Percentiles rank a stretch among this genome's conserved stretches.
phyloP scores from a whole-genome alignment of 139 green algal genomes.

The Chlamydomonas sp. region DNA sequence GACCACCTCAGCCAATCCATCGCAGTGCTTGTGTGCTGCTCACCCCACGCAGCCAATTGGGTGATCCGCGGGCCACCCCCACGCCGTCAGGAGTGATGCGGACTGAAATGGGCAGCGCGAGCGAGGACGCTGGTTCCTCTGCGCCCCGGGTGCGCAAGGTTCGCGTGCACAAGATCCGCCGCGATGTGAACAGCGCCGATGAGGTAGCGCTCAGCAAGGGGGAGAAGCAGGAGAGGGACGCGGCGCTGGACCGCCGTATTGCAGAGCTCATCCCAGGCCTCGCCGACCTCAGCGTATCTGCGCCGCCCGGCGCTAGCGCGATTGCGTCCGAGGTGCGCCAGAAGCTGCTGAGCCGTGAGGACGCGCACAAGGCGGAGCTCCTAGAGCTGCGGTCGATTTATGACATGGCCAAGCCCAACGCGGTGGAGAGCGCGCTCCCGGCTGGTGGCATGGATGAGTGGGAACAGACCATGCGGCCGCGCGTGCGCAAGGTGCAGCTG shows the following conservation, averaged over 20 bases:
- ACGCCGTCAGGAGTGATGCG: too few relatives aligned
- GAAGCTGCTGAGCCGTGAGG: constrained; percentile 18
- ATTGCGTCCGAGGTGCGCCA: constrained; percentile 14
- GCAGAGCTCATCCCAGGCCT: constrained; percentile 44
- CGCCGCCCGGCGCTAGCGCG: neutral
- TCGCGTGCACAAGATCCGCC: too few relatives aligned
- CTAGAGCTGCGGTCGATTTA: constrained; percentile 40
- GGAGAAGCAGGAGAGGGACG: neutral
- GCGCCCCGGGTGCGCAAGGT: too few relatives aligned
- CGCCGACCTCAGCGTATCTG: constrained; percentile 32
- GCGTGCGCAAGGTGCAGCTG: constrained; percentile 35
- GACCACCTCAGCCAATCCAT: too few relatives aligned
- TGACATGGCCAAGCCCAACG: constrained; percentile 38
- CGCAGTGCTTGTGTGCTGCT: too few relatives aligned
- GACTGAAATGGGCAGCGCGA: too few relatives aligned
- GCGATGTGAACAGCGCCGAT: too few relatives aligned
- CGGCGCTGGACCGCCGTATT: constrained; percentile 28
- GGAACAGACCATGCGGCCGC: constrained; percentile 30
- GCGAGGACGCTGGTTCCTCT: too few relatives aligned
- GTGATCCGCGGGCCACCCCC: too few relatives aligned
- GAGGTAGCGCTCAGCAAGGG: too few relatives aligned
- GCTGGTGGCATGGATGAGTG: constrained; percentile 14
- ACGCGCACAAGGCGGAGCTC: constrained; percentile 21
- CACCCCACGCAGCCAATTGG: too few relatives aligned
- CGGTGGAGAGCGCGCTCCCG: constrained; percentile 25